Conservation (phyloP, 768 basidiomycete species). For the Rhizopogon vesiculosus region DNA sequence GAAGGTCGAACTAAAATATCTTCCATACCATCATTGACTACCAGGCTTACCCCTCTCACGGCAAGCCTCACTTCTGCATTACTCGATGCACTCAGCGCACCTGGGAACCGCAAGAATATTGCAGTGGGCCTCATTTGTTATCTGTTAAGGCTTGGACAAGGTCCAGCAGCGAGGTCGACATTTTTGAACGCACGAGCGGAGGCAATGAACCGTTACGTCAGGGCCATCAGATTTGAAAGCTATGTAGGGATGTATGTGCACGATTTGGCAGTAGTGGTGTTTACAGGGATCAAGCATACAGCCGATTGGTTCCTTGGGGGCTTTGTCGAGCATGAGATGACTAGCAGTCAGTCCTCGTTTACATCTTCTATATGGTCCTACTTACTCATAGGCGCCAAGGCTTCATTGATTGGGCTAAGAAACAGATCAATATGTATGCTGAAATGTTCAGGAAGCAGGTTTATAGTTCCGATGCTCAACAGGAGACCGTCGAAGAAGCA, state of each 20-base stretch:
- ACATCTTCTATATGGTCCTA: not conserved
- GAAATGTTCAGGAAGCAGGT: constrained; percentile 89
- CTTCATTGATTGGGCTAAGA: constrained; percentile 92
- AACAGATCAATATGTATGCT: constrained; percentile 77
- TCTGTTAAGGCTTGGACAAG: constrained; percentile 70
- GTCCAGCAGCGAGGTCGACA: constrained; percentile 72
- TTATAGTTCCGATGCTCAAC: constrained; percentile 75
- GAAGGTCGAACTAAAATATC: constrained; percentile 70
- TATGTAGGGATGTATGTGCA: constrained; percentile 81
- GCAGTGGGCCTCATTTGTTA: constrained; percentile 70
- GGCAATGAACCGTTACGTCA: constrained; percentile 70
- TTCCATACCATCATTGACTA: constrained; percentile 45
- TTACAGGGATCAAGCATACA: constrained; percentile 94
- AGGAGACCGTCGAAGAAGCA: constrained; percentile 70
- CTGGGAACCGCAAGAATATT: constrained; percentile 71
- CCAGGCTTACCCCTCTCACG: constrained; percentile 64
- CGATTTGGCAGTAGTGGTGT: constrained; percentile 84
- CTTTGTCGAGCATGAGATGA: constrained; percentile 92
- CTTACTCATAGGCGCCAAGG: constrained; percentile 39
- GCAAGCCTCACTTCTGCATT: constrained; percentile 66
- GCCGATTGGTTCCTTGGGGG: constrained; percentile 97
- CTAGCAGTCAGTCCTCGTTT: constrained; percentile 61
- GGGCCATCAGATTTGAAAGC: constrained; percentile 88
- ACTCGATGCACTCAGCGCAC: constrained; percentile 66
- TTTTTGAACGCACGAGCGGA: constrained; percentile 78